Conservation (phyloP, 176 grass and related monocot species). For the Eremochloa ophiuroides region DNA sequence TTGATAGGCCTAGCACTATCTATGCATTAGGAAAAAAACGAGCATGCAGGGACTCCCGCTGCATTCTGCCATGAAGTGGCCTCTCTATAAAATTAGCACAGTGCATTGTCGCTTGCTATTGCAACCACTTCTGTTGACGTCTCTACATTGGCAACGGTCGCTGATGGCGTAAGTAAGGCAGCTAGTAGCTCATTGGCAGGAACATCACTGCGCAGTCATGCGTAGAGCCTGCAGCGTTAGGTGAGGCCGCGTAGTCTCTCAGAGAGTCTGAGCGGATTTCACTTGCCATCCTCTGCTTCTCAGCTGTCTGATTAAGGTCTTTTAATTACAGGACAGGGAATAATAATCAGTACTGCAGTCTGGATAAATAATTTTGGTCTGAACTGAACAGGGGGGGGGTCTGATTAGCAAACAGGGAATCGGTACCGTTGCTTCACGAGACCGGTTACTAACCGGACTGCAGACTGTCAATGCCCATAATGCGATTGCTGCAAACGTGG, state of each 20-base stretch:
- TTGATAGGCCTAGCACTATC: neutral
- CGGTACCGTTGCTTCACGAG: neutral
- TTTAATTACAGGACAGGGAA: neutral
- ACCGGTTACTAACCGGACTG: neutral
- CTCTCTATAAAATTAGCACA: neutral
- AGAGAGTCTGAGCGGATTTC: neutral
- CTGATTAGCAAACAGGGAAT: neutral
- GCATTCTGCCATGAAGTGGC: neutral
- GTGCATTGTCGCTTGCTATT: neutral
- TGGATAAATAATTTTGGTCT: too few relatives aligned
- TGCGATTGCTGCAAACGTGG: neutral
- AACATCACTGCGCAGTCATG: neutral
- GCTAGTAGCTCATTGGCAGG: neutral
- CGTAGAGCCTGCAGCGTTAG: neutral
- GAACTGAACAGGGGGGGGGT: neutral
- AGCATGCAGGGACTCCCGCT: neutral
- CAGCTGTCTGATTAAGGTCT: neutral
- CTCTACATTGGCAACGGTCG: neutral
- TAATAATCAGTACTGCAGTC: neutral
- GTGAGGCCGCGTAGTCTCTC: neutral
- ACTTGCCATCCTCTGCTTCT: neutral
- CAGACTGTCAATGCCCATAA: neutral
- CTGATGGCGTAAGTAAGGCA: neutral
- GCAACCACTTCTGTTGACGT: conserved; percentile 27
- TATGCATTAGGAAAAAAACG: neutral